Percentiles rank a stretch among this genome's conserved stretches.
phyloP scores from a whole-genome alignment of 768 basidiomycete species.

The Suillus subluteus region DNA sequence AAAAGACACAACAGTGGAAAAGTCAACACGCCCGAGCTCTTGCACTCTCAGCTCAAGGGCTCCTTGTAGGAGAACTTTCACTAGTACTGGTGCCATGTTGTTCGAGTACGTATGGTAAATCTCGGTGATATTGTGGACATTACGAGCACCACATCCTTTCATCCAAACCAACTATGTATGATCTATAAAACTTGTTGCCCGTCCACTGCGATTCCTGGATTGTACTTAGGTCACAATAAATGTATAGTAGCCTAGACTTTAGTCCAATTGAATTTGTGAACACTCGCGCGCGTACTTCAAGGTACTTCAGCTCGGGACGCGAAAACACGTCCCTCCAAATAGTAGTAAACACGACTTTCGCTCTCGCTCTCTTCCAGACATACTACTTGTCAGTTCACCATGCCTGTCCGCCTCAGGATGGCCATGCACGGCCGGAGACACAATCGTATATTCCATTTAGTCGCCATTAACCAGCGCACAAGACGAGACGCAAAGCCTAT shows the following conservation, averaged over 20 bases:
- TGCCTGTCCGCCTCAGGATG: constrained; percentile 87
- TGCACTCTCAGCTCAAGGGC: background rate
- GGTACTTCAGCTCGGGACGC: no score
- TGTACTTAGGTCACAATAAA: background rate
- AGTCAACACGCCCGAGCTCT: background rate
- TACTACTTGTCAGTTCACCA: constrained; percentile 35
- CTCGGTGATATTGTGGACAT: background rate
- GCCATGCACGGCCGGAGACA: constrained; percentile 80
- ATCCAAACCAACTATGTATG: background rate
- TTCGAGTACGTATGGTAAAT: background rate
- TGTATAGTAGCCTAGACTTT: background rate
- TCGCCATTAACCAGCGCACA: constrained; percentile 74
- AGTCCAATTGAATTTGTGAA: background rate
- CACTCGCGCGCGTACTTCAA: background rate
- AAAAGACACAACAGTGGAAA: background rate
- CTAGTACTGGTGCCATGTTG: background rate
- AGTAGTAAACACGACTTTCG: constrained; percentile 22
- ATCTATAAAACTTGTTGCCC: background rate
- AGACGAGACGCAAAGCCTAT: constrained; percentile 84
- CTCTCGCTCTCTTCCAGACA: background rate
- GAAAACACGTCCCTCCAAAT: constrained; percentile 25
- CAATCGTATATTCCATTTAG: constrained; percentile 80
- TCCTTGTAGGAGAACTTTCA: background rate
- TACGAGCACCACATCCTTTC: background rate
- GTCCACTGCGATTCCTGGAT: background rate